These are phyloP conservation scores for Podochytrium sp. DNA, from an alignment of 192 early-diverging fungal genomes.

Conservation along the genomic window DNA sequence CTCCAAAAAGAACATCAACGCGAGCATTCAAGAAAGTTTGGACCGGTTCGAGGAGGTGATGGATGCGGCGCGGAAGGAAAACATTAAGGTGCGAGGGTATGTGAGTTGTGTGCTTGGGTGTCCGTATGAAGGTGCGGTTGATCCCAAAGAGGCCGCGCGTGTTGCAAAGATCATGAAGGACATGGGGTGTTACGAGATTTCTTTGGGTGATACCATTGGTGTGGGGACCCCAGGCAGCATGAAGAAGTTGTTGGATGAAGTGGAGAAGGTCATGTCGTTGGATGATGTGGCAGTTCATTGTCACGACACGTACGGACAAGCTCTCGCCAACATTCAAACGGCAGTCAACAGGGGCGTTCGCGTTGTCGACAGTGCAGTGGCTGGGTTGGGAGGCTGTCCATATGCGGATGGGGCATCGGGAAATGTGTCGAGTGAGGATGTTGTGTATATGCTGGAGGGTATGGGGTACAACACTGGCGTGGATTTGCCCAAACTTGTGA, in stretches of 20 bases:
- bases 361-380: conserved; percentile 91
- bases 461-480: conserved; percentile 83
- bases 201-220: conserved; percentile 95
- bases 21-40: conserved; percentile 83
- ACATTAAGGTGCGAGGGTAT: conserved; percentile 81
- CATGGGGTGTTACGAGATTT: conserved; percentile 97
- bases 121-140: conserved; percentile 85
- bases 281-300: conserved; percentile 88
- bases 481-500: conserved; percentile 72
- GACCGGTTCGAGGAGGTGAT: conserved; percentile 71
- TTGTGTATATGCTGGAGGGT: conserved; percentile 89
- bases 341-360: conserved; percentile 83
- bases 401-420: conserved; percentile 95
- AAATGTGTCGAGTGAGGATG: conserved; percentile 96
- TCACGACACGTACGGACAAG: conserved; percentile 98
- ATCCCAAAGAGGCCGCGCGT: conserved; percentile 68
- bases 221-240: conserved; percentile 65
- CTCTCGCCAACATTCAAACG: conserved; percentile 87
- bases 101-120: conserved; percentile 91
- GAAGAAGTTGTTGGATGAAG: conserved; percentile 69
- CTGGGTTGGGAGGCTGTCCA: conserved; percentile 94
- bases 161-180: conserved; percentile 76
- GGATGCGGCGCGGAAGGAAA: conserved; percentile 60
- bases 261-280: conserved; percentile 71
- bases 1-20: conserved; percentile 90